A percentile compares a stretch with the other conserved stretches of the same genome.
phyloP scores from a whole-genome alignment of 2,329 filamentous ascomycete species.

The Daldinia sp. region DNA sequence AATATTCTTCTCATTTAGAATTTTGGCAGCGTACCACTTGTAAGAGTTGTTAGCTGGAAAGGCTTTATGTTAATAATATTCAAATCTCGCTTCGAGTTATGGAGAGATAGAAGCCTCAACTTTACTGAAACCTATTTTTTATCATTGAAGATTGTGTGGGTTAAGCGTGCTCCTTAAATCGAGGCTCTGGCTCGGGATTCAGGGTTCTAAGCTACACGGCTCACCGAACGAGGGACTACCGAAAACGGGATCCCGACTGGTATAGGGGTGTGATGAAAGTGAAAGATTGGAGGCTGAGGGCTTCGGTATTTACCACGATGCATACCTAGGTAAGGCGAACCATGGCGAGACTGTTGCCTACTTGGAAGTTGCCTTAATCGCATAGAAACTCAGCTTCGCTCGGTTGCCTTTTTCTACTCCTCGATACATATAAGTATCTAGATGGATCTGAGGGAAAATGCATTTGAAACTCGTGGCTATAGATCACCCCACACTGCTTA shows the following conservation, averaged over 20 bases:
- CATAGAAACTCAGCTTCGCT: neutral
- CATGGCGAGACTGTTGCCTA: conserved; percentile 1
- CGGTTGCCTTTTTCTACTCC: conserved; percentile 6
- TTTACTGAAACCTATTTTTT: too few species aligned
- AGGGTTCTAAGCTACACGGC: neutral
- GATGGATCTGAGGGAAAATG: neutral
- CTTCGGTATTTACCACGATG: neutral
- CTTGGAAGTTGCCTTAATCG: neutral
- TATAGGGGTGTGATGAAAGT: neutral
- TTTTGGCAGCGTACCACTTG: neutral
- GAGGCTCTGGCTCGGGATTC: neutral
- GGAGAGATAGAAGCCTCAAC: neutral
- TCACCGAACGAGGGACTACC: too few species aligned
- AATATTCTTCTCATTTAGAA: neutral
- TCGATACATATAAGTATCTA: neutral
- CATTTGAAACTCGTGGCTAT: neutral
- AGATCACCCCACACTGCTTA: neutral
- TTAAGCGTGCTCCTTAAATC: neutral
- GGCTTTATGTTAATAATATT: too few species aligned
- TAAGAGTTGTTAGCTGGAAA: neutral
- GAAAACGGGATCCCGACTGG: too few species aligned
- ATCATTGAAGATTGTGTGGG: too few species aligned
- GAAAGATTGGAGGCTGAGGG: neutral
- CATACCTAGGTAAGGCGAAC: neutral
- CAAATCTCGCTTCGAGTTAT: neutral